These are phyloP conservation scores for Tripterygium wilfordii DNA, from an alignment of 177 flowering plant species.

Conservation along the genomic window DNA sequence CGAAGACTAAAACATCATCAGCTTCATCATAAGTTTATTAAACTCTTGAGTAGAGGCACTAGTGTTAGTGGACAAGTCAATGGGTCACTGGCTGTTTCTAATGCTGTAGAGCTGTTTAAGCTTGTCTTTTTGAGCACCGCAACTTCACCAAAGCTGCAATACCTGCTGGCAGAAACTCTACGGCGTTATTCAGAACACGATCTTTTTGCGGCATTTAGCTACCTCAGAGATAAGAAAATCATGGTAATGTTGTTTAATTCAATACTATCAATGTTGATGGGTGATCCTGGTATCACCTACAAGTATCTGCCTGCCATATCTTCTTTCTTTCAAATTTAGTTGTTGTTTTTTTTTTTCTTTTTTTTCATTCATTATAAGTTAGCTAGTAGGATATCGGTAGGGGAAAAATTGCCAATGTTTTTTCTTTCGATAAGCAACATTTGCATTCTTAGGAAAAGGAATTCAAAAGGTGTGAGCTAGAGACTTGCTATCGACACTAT, in stretches of 20 bases:
- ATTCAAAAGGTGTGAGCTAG: too few species aligned
- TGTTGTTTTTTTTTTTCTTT: too few species aligned
- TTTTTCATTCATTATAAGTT: too few species aligned
- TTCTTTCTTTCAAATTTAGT: too few species aligned
- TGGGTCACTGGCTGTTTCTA: slow-evolving; percentile 79
- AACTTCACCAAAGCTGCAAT: slow-evolving; percentile 51
- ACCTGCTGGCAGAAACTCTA: slow-evolving; percentile 64
- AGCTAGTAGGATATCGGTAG: too few species aligned
- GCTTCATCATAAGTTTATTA: slow-evolving; percentile 46
- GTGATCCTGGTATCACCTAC: too few species aligned
- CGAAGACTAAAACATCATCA: slow-evolving; percentile 32
- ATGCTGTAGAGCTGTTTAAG: slow-evolving; percentile 88
- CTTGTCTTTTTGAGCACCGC: slow-evolving; percentile 77
- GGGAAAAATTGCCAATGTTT: too few species aligned
- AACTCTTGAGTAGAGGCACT: slow-evolving; percentile 33
- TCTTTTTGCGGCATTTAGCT: slow-evolving; percentile 84
- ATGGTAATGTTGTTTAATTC: slow-evolving; percentile 42
- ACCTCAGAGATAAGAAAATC: slow-evolving; percentile 72
- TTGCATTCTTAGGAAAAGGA: too few species aligned
- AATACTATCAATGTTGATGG: too few species aligned
- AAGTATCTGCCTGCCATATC: too few species aligned
- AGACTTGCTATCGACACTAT: too few species aligned
- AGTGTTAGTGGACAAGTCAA: slow-evolving; percentile 28
- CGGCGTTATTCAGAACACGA: slow-evolving; percentile 85
- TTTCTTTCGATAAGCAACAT: too few species aligned